Conservation (phyloP, 2,329 filamentous ascomycete species). For the Colletotrichum abscissum region DNA sequence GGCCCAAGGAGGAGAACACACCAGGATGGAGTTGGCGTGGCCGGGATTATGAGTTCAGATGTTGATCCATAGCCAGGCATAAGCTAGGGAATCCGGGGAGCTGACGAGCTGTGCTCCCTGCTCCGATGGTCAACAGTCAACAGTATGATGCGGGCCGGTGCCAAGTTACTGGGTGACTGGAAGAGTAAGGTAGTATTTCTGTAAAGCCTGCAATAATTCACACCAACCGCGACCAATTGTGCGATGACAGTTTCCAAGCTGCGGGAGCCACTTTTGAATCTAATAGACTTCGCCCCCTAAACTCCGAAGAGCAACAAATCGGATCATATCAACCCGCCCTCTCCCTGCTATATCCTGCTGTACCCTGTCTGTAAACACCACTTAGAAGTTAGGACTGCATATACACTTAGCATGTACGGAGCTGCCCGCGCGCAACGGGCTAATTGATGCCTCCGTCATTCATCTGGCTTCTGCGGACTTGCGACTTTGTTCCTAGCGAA, state of each 20-base stretch:
- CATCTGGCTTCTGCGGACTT: neutral
- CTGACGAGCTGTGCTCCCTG: neutral
- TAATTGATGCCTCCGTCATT: conserved; percentile 27
- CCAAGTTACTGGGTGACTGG: conserved; percentile 20
- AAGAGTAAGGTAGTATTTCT: conserved; percentile 28
- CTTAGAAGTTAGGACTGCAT: neutral
- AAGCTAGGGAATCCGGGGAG: conserved; percentile 22
- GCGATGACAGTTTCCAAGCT: conserved; percentile 15
- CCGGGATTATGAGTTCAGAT: neutral
- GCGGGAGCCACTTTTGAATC: conserved; percentile 3
- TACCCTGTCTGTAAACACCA: neutral
- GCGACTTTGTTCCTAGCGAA: no score
- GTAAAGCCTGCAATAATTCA: neutral
- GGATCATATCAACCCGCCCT: neutral
- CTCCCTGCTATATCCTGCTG: neutral
- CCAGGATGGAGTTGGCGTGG: neutral
- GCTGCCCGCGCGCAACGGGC: conserved; percentile 18
- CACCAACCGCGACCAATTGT: conserved; percentile 11
- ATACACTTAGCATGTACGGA: neutral
- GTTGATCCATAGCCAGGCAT: conserved; percentile 10
- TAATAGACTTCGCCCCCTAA: conserved; percentile 17
- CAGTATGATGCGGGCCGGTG: conserved; percentile 15
- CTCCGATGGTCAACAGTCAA: no score
- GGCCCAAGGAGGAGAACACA: neutral
- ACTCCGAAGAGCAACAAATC: neutral